phyloP scores from a whole-genome alignment of 2,329 filamentous ascomycete genomes.

The Fusarium sp. region DNA sequence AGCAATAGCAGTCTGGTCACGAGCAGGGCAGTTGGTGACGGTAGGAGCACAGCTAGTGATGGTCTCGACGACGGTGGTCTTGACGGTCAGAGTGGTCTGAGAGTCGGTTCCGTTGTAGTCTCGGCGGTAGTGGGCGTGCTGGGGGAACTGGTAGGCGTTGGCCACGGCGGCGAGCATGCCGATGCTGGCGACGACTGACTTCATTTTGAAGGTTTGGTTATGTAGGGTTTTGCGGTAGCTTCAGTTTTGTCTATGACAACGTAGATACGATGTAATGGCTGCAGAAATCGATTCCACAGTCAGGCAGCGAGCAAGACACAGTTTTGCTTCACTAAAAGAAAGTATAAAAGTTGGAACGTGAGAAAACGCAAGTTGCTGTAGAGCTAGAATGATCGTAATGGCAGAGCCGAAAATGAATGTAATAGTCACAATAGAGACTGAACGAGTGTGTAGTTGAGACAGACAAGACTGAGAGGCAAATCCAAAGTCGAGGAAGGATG shows the following conservation, averaged over 20 bases:
- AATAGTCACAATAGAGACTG: slow-evolving; percentile 47
- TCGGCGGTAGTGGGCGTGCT: slow-evolving; percentile 48
- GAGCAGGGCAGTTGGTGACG: slow-evolving; percentile 66
- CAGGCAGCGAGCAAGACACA: slow-evolving; percentile 45
- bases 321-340: slow-evolving; percentile 48
- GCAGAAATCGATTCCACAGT: slow-evolving; percentile 51
- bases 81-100: slow-evolving; percentile 60
- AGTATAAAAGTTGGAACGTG: slow-evolving; percentile 36
- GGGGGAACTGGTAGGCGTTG: slow-evolving; percentile 53
- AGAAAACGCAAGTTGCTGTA: slow-evolving; percentile 36
- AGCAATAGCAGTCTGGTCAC: slow-evolving; percentile 48
- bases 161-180: slow-evolving; percentile 60
- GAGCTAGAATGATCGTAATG: slow-evolving; percentile 48
- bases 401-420: slow-evolving; percentile 45
- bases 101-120: slow-evolving; percentile 45
- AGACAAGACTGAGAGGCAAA: slow-evolving; percentile 38
- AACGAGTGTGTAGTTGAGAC: slow-evolving; percentile 40
- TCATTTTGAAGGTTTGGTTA: slow-evolving; percentile 56
- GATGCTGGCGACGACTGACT: slow-evolving; percentile 56
- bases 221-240: slow-evolving; percentile 26
- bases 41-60: slow-evolving; percentile 68
- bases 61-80: slow-evolving; percentile 66
- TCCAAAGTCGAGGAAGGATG: slow-evolving; percentile 39
- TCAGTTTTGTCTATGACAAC: slow-evolving; percentile 43
- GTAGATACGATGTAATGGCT: slow-evolving; percentile 33